Percentiles rank a stretch among this genome's conserved stretches.
Evolutionary conservation across 768 basidiomycete species (phyloP).

Genomic region (Pleurotus pulmonarius): DNA sequence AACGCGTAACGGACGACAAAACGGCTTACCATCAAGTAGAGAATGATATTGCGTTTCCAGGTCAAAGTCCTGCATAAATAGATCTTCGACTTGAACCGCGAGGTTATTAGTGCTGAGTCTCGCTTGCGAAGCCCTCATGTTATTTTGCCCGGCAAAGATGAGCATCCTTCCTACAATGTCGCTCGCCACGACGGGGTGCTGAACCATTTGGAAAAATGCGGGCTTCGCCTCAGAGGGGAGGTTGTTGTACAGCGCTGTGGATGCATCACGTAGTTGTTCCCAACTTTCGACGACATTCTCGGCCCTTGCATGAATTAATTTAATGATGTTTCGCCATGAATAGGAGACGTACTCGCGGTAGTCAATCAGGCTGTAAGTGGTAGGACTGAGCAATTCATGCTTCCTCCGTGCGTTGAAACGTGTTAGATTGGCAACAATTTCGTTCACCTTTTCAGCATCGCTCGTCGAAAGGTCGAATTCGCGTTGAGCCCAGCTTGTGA

Average conservation of each 20-base stretch:
- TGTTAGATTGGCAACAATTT: conserved; percentile 54
- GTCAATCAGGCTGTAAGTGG: conserved; percentile 59
- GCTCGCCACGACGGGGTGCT: conserved; percentile 59
- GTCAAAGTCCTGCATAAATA: conserved; percentile 61
- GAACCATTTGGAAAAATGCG: conserved; percentile 71
- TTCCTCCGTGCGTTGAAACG: conserved; percentile 58
- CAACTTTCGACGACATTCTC: conserved; percentile 52
- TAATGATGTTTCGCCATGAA: too few species aligned
- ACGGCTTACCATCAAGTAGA: conserved; percentile 44
- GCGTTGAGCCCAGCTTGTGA: conserved; percentile 56
- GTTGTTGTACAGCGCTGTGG: conserved; percentile 52
- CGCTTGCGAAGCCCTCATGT: conserved; percentile 60
- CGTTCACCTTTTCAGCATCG: conserved; percentile 39
- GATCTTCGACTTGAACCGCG: conserved; percentile 48
- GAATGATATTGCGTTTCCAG: conserved; percentile 59
- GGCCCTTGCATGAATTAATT: conserved; percentile 33
- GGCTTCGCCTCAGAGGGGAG: conserved; percentile 43
- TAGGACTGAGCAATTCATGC: conserved; percentile 60
- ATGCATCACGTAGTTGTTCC: conserved; percentile 42
- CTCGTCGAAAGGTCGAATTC: conserved; percentile 50
- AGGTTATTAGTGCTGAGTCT: conserved; percentile 56
- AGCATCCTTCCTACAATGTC: conserved; percentile 55
- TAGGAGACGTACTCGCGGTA: conserved; percentile 57
- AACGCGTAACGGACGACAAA: too few species aligned
- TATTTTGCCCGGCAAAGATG: conserved; percentile 56